These are phyloP conservation scores for Lecanicillium sp. DNA, from an alignment of 2,329 filamentous ascomycete genomes.

Conservation along the genomic window DNA sequence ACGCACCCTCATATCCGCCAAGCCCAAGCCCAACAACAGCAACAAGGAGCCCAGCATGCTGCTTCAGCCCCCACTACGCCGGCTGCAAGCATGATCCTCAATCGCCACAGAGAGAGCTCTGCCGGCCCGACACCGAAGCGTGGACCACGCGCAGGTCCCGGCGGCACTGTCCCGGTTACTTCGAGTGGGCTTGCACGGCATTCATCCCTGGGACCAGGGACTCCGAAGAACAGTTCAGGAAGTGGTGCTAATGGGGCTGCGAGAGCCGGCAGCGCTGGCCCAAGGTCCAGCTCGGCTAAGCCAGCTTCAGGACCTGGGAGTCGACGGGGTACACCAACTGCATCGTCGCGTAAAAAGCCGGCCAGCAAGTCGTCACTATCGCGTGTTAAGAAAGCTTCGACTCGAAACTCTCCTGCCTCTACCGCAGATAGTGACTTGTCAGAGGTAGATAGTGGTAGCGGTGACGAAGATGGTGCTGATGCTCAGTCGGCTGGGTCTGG, in stretches of 20 bases:
- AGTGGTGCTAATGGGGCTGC: slow-evolving; percentile 25
- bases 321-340: slow-evolving; percentile 41
- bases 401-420: slow-evolving; percentile 54
- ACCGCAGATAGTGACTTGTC: slow-evolving; percentile 58
- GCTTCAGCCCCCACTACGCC: slow-evolving; percentile 53
- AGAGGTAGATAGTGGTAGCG: slow-evolving; percentile 49
- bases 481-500: slow-evolving; percentile 22
- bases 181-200: slow-evolving; percentile 54
- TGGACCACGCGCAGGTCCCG: slow-evolving; percentile 38
- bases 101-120: slow-evolving; percentile 49
- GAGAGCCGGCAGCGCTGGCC: slow-evolving; percentile 52
- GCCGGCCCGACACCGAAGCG: slow-evolving; percentile 51
- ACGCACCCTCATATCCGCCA: slow-evolving; percentile 38
- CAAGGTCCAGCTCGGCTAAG: slow-evolving; percentile 42
- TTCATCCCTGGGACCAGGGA: slow-evolving; percentile 54
- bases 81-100: slow-evolving; percentile 51
- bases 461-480: slow-evolving; percentile 36
- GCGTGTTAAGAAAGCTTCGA: slow-evolving; percentile 49
- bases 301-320: slow-evolving; percentile 26
- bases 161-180: slow-evolving; percentile 37
- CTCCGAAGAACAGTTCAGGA: slow-evolving; percentile 38
- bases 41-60: slow-evolving; percentile 24
- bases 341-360: slow-evolving; percentile 38
- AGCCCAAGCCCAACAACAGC: slow-evolving; percentile 36
- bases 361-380: slow-evolving; percentile 52